phyloP scores from a whole-genome alignment of 495 filamentous ascomycete genomes.

The Bacidia rubella region DNA sequence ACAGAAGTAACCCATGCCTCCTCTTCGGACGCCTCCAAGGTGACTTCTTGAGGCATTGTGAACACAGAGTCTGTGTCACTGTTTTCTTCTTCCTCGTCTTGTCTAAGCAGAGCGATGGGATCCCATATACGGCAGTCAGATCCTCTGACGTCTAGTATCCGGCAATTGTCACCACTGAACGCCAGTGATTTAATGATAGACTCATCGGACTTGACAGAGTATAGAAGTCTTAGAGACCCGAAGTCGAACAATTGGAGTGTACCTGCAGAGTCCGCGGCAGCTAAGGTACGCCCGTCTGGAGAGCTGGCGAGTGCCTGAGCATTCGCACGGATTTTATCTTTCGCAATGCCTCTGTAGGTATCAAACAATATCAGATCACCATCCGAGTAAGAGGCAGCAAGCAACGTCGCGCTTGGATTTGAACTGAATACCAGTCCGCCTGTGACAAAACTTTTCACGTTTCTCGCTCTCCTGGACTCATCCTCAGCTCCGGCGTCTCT shows the following conservation, averaged over 20 bases:
- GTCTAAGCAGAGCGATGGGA: slow-evolving; percentile 12
- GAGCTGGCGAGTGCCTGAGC: slow-evolving; percentile 18
- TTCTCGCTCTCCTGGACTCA: neutral
- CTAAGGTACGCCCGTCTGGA: slow-evolving; percentile 23
- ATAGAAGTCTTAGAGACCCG: slow-evolving; percentile 18
- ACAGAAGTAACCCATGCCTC: slow-evolving; percentile 5
- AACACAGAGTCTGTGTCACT: slow-evolving; percentile 17
- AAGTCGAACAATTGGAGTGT: slow-evolving; percentile 26
- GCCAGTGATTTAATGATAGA: slow-evolving; percentile 19
- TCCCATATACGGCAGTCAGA: slow-evolving; percentile 25
- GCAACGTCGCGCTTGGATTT: slow-evolving; percentile 14
- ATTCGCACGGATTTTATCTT: slow-evolving; percentile 11
- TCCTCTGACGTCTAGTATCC: slow-evolving; percentile 24
- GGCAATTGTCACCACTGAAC: slow-evolving; percentile 20
- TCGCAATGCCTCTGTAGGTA: neutral
- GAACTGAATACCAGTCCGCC: slow-evolving; percentile 22
- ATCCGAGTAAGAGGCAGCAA: slow-evolving; percentile 22
- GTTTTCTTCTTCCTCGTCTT: slow-evolving; percentile 15
- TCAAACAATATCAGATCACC: slow-evolving; percentile 13
- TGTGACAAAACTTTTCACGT: neutral
- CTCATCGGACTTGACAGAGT: slow-evolving; percentile 19
- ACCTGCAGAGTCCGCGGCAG: slow-evolving; percentile 16
- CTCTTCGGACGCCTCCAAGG: slow-evolving; percentile 6
- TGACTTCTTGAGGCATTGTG: slow-evolving; percentile 7
- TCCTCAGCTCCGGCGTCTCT: slow-evolving; percentile 12